A percentile compares a stretch with the other conserved stretches of the same genome.
Conservation (phyloP, 768 basidiomycete species). For the Saitozyma sp. region DNA sequence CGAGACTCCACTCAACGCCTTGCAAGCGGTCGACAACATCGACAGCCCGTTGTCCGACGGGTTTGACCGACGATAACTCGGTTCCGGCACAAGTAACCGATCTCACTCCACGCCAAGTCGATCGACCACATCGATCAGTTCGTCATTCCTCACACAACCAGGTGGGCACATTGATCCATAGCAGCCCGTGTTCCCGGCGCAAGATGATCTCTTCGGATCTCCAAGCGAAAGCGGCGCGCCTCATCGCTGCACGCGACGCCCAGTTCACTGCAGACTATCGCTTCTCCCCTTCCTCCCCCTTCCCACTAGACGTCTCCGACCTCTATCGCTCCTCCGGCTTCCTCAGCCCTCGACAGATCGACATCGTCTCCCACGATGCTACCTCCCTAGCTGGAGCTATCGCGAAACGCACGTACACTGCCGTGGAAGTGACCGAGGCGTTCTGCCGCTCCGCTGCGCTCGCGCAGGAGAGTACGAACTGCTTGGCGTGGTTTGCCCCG, state of each 20-base stretch:
- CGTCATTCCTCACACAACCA: too few relatives aligned
- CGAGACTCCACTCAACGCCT: too few relatives aligned
- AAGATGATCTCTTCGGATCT: too few relatives aligned
- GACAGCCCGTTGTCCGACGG: too few relatives aligned
- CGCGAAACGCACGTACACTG: slow-evolving; percentile 11
- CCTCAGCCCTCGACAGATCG: slow-evolving; percentile 10
- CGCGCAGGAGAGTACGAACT: slow-evolving; percentile 45
- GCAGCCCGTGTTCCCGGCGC: too few relatives aligned
- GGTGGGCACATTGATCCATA: too few relatives aligned
- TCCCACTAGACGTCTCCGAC: slow-evolving; percentile 7
- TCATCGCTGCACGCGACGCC: neutral
- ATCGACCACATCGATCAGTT: too few relatives aligned
- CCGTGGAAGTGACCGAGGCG: slow-evolving; percentile 23
- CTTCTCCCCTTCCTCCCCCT: neutral
- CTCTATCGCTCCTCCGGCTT: slow-evolving; percentile 1
- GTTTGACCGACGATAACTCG: too few relatives aligned
- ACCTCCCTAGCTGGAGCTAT: slow-evolving; percentile 13
- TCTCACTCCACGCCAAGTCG: too few relatives aligned
- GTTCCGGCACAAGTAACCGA: too few relatives aligned
- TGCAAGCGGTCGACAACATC: too few relatives aligned
- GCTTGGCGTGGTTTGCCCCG: slow-evolving; percentile 28
- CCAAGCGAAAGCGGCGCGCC: neutral
- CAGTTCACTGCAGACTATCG: neutral
- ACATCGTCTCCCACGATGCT: slow-evolving; percentile 19
- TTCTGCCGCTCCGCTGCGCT: slow-evolving; percentile 26